phyloP scores from a whole-genome alignment of 1,139 yeast species.

The Hanseniaspora uvarum region DNA sequence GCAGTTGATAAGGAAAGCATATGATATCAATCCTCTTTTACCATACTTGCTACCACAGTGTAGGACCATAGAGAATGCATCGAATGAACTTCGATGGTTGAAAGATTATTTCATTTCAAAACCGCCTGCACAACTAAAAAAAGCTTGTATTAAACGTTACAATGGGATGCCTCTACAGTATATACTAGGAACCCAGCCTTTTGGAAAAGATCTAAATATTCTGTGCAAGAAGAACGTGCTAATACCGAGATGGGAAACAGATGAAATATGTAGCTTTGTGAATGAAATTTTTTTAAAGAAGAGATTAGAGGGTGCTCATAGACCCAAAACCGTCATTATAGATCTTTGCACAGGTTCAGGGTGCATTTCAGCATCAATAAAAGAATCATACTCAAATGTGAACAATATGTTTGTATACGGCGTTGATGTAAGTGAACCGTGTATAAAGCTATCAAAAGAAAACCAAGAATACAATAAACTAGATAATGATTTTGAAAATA shows the following conservation, averaged over 20 bases:
- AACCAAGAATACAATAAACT: slow-evolving; percentile 32
- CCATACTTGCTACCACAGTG: slow-evolving; percentile 13
- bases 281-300: slow-evolving; percentile 29
- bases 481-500: background rate
- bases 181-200: slow-evolving; percentile 76
- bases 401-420: slow-evolving; percentile 34
- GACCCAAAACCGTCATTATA: slow-evolving; percentile 30
- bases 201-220: slow-evolving; percentile 53
- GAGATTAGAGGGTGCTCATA: slow-evolving; percentile 6
- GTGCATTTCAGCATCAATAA: slow-evolving; percentile 57
- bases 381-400: slow-evolving; percentile 31
- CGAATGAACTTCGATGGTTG: slow-evolving; percentile 7
- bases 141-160: slow-evolving; percentile 35
- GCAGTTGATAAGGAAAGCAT: background rate
- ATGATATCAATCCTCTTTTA: background rate
- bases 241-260: slow-evolving; percentile 93
- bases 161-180: slow-evolving; percentile 65
- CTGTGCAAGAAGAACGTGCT: slow-evolving; percentile 55
- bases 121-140: slow-evolving; percentile 18
- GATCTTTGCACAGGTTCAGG: slow-evolving; percentile 92
- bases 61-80: slow-evolving; percentile 5
- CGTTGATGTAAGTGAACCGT: slow-evolving; percentile 50
- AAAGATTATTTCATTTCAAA: background rate
- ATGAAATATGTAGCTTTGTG: slow-evolving; percentile 58
- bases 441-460: slow-evolving; percentile 41